Conservation (phyloP, 331 rosid species). For the Phaseolus coccineus region DNA sequence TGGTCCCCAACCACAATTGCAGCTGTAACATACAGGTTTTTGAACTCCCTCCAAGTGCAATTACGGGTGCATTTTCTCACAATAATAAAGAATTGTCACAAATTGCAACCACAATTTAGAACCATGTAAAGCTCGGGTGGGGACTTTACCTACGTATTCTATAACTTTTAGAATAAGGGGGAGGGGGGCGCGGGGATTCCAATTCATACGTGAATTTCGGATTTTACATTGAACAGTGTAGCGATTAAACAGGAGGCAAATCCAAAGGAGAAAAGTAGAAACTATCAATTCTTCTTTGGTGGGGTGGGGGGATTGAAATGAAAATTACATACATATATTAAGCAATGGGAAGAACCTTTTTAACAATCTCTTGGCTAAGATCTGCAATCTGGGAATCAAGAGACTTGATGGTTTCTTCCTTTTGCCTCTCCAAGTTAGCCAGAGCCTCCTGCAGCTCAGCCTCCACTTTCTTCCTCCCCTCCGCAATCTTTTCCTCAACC, state of each 20-base stretch:
- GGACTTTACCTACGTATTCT: neutral
- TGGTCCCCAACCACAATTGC: neutral
- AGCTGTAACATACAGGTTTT: no score
- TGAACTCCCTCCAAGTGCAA: neutral
- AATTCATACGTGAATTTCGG: neutral
- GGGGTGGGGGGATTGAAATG: neutral
- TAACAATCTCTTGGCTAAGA: slow-evolving; percentile 85
- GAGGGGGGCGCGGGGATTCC: neutral
- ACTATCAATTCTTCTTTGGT: neutral
- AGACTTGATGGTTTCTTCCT: slow-evolving; percentile 77
- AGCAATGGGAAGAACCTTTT: slow-evolving; percentile 86
- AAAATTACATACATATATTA: neutral
- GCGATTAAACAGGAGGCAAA: slow-evolving; percentile 32
- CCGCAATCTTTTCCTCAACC: slow-evolving; percentile 81
- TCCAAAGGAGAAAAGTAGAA: neutral
- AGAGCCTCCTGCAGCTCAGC: slow-evolving; percentile 87
- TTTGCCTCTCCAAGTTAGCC: slow-evolving; percentile 74
- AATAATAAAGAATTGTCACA: neutral
- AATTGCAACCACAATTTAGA: neutral
- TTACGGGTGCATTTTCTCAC: neutral
- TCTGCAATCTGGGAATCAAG: slow-evolving; percentile 82
- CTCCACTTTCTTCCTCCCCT: slow-evolving; percentile 85
- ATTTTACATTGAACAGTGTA: slow-evolving; percentile 2
- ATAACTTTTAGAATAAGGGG: neutral
- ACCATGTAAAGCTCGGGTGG: neutral